Conservation (phyloP, 306 rosid species). For the Aeschynomene evenia region DNA sequence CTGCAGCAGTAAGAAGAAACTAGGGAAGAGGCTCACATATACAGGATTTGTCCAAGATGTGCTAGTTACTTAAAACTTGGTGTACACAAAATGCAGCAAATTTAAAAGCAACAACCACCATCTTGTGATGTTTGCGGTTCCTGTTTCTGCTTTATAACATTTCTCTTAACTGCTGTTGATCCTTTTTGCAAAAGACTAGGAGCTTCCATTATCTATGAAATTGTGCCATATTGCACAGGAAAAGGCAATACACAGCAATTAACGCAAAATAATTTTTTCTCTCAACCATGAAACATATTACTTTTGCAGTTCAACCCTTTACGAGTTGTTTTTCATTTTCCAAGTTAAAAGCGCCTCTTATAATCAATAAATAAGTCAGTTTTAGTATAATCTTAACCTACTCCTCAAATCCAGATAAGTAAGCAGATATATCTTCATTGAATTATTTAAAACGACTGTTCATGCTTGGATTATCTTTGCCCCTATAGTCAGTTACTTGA, state of each 20-base stretch:
- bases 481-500: not conserved
- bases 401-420: not conserved
- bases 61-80: constrained; percentile 29
- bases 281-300: not conserved
- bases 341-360: not conserved
- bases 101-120: constrained; percentile 68
- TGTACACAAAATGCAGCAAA: constrained; percentile 3
- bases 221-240: constrained; percentile 8
- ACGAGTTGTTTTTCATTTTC: not conserved
- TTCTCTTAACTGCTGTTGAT: constrained; percentile 69
- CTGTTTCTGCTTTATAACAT: constrained; percentile 68
- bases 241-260: not conserved
- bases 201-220: constrained; percentile 84
- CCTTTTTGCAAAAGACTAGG: constrained; percentile 94
- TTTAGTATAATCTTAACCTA: not conserved
- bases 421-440: not conserved
- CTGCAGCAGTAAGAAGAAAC: too few species aligned
- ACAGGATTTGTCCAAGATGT: constrained; percentile 50
- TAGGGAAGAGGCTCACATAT: constrained; percentile 47
- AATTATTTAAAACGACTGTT: not conserved
- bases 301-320: not conserved
- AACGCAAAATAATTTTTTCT: not conserved
- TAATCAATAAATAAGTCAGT: not conserved
- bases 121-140: constrained; percentile 53
- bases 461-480: not conserved